phyloP scores from a whole-genome alignment of 495 filamentous ascomycete species.

The Clohesyomyces aquaticus region DNA sequence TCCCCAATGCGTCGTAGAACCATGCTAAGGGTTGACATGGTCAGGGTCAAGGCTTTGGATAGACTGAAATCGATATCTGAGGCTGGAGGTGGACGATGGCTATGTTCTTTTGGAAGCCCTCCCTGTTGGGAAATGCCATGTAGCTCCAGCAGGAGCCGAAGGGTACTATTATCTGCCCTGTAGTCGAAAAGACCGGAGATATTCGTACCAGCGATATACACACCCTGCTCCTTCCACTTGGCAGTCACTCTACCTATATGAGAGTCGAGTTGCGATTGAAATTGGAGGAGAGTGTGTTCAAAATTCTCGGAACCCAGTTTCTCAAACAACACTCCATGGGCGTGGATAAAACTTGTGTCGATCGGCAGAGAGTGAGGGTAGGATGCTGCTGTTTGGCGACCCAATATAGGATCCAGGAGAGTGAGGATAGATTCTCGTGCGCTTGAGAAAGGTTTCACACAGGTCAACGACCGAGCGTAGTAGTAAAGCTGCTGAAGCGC shows the following conservation, averaged over 20 bases:
- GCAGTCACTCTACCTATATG: slow-evolving; percentile 60
- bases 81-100: neutral
- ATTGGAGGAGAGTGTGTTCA: slow-evolving; percentile 51
- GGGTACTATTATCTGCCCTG: slow-evolving; percentile 41
- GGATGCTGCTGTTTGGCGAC: slow-evolving; percentile 26
- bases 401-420: slow-evolving; percentile 66
- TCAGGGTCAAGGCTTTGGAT: neutral
- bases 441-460: slow-evolving; percentile 37
- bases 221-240: slow-evolving; percentile 66
- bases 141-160: slow-evolving; percentile 2
- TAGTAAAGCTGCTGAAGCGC: slow-evolving; percentile 72
- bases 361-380: slow-evolving; percentile 45
- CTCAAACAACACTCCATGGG: neutral
- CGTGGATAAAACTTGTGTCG: slow-evolving; percentile 52
- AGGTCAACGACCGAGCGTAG: slow-evolving; percentile 53
- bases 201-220: slow-evolving; percentile 54
- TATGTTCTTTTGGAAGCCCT: slow-evolving; percentile 1
- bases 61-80: neutral
- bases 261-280: slow-evolving; percentile 57
- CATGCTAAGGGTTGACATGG: neutral
- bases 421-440: slow-evolving; percentile 70
- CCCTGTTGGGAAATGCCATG: neutral
- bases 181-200: slow-evolving; percentile 61
- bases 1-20: slow-evolving; percentile 18
- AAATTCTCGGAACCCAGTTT: slow-evolving; percentile 55